Base-by-base conservation (phyloP, 169 alveolate genomes). In the Plasmodium berghei region DNA sequence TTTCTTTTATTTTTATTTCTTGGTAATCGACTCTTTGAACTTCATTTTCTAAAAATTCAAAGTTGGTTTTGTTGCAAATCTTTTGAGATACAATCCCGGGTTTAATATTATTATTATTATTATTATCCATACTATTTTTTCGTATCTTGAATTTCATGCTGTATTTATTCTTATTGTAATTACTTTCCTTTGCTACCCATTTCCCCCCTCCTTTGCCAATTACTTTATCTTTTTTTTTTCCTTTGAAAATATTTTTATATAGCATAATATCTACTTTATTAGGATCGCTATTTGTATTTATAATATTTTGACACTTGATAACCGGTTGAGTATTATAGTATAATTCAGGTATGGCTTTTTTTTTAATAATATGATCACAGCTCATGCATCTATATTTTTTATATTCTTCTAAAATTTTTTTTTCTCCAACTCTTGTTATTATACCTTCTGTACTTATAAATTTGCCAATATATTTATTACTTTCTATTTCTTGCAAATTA, bases 351-450 rank as follows among this genome's bases (percentile, higher is more conserved):
- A 83, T 62, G 8, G 93, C 88, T 22, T 83, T 90, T 26, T 89
- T 89, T 49, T 88, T 67, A 56, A 93, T 87, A 52, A 89, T 75
- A n/a, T 87, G 49, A 42, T 59, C 87, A 49, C 96, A 93, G n/a
- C 26, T 90, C 46, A 40, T 91, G 87, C 96, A 93, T 1, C 83
- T 72, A 66, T 91, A 93, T 90, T 93, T 93, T 42, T 92, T 71
- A 54, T 87, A 92, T 26, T 91, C 94, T 40, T 93, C 96, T 9
- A 93, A 69, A 28, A 93, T 73, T 55, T 74, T 87, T 28, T 91
- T 74, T 26, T 70, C 93, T 12, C 95, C 95, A 8, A 89, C 90
- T 20, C 90, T 69, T 69, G 90, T 80, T 28, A 80, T 80, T 67
- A 80, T 67, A 40, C 90, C 90, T 26, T 80, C 85, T 52, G 72